These are phyloP conservation scores for Dacryopinax primogenitus DNA, from an alignment of 768 basidiomycete species.

Conservation along the genomic window DNA sequence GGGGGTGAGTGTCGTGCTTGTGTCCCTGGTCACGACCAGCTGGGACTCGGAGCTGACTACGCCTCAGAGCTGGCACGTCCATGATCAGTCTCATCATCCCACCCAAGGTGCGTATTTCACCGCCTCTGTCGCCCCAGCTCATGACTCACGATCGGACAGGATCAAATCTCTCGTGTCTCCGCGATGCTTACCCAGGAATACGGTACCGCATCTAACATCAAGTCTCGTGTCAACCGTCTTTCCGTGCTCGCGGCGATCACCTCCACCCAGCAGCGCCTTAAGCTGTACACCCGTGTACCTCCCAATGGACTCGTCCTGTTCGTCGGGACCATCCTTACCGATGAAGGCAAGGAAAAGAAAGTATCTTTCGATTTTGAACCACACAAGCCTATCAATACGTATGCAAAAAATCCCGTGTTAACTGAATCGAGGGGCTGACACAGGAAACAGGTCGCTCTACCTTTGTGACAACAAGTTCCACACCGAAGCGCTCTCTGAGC, in stretches of 20 bases:
- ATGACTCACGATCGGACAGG: conserved; percentile 29
- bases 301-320: conserved; percentile 95
- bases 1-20: conserved; percentile 47
- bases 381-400: conserved; percentile 99
- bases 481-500: conserved; percentile 90
- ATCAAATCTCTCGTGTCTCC: conserved; percentile 87
- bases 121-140: background rate
- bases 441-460: conserved; percentile 67
- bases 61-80: conserved; percentile 74
- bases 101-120: conserved; percentile 52
- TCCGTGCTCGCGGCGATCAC: conserved; percentile 98
- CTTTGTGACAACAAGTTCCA: conserved; percentile 99
- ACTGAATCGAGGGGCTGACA: conserved; percentile 5
- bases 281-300: conserved; percentile 91
- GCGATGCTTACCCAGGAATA: conserved; percentile 98
- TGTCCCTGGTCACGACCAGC: conserved; percentile 11
- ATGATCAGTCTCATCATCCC: conserved; percentile 99
- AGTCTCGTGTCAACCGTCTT: conserved; percentile 93
- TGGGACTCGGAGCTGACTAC: background rate
- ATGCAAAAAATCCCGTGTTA: conserved; percentile 24
- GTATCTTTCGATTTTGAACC: conserved; percentile 97
- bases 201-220: conserved; percentile 99
- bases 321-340: conserved; percentile 94
- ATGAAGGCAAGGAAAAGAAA: conserved; percentile 99
- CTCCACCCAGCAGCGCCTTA: conserved; percentile 91